These are phyloP conservation scores for Nicotiana otophora DNA, from an alignment of 257 asterid genomes.

Conservation along the genomic window DNA sequence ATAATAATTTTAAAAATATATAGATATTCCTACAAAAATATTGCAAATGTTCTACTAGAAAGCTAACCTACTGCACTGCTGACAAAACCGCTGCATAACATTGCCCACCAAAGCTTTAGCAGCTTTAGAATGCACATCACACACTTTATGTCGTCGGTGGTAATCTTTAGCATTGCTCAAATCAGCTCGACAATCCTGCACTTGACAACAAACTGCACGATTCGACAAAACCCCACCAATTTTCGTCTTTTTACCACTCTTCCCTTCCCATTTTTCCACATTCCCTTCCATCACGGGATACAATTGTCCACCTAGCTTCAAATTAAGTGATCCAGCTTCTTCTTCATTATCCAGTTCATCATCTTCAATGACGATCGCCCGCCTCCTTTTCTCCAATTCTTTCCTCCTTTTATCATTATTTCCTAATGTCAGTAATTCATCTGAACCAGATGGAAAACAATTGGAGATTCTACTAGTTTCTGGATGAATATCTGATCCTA, in stretches of 20 bases:
- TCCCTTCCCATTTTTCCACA: slow-evolving; percentile 40
- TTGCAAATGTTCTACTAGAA: neutral
- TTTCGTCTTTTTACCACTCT: slow-evolving; percentile 69
- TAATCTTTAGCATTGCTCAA: slow-evolving; percentile 72
- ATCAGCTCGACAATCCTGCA: slow-evolving; percentile 72
- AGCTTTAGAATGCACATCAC: slow-evolving; percentile 85
- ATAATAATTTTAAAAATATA: neutral
- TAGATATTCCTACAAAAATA: neutral
- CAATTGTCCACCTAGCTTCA: slow-evolving; percentile 73
- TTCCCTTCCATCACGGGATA: slow-evolving; percentile 42
- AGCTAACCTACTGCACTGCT: slow-evolving; percentile 51
- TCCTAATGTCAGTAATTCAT: slow-evolving; percentile 26
- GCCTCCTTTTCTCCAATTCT: slow-evolving; percentile 67
- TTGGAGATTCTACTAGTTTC: slow-evolving; percentile 22
- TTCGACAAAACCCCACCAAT: slow-evolving; percentile 33
- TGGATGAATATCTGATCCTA: slow-evolving; percentile 35
- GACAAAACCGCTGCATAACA: slow-evolving; percentile 52
- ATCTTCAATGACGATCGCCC: slow-evolving; percentile 39
- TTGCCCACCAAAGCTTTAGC: slow-evolving; percentile 56
- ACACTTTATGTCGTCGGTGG: slow-evolving; percentile 90
- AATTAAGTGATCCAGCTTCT: slow-evolving; percentile 53
- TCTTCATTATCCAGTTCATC: neutral
- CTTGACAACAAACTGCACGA: slow-evolving; percentile 71
- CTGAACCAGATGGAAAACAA: slow-evolving; percentile 27
- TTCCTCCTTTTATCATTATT: slow-evolving; percentile 52